Evolutionary conservation across 495 filamentous ascomycete genomes (phyloP), one percentile per base, ranked within the genome.

Genomic region (Penicillium turbatum): DNA sequence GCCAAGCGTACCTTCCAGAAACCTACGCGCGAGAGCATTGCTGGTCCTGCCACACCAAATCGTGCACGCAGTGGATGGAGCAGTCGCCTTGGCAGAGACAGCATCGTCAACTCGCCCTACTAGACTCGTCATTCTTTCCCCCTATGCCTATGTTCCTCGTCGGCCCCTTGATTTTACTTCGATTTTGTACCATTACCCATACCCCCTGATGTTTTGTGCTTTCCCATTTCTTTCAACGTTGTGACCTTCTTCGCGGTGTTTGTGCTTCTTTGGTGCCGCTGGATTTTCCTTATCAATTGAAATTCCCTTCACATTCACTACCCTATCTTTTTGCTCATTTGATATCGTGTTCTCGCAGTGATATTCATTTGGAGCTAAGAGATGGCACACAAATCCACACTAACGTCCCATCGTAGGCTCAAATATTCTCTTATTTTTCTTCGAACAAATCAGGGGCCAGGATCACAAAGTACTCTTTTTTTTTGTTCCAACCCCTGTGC

Each of bases 1-100:
- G 86, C 84, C 38, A 90, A 89, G 70, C 79, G 84, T 56, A 83
- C 81, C 57, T 83, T 98, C 66, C 88, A 87, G 80, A 86, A 82
- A 70, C 90, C 92, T 2, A 96, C 95, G 5, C 77, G 93, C 34
- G 91, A 98, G 79, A 96, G 90, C 63, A 97, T 98, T 68, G 82
- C 84, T 29, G 79, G 77, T 6, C 83, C 83, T 62, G 77, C 62
- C 54, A 87, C 73, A 61, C 85, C 75, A 30, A 72, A 59, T 40
- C 74, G 73, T 53, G 47, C 44, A 16, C 67, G 73, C 60, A 76
- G 57, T 27, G 72, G 72, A 63, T 79, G 68, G 61, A 79, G 74
- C 12, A 77, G 79, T 32, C 81, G 73, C 0, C 71, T 95, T 21
- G 80, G 84, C 15, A 80, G 80, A 66, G 84, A 88, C 36, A 87